A percentile compares a stretch with the other conserved stretches of the same genome.
Evolutionary conservation across 495 filamentous ascomycete species (phyloP).

Genomic region (Penicillium crystallinum): DNA sequence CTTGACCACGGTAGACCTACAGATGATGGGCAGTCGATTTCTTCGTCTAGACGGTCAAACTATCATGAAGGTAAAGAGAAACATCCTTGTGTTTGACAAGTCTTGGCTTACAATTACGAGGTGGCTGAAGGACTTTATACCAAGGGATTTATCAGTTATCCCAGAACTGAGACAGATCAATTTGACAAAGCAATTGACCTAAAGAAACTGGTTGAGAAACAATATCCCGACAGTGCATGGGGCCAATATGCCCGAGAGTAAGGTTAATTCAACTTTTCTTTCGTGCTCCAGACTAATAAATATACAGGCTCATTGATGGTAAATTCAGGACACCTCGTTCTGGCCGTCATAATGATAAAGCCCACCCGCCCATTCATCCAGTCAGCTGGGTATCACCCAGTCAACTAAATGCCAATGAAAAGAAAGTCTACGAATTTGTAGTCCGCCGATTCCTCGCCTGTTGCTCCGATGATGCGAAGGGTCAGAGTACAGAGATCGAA

Average conservation of each 20-base stretch:
- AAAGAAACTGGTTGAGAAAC: constrained; percentile 73
- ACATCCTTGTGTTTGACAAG: no score
- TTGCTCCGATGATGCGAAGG: constrained; percentile 90
- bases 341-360: constrained; percentile 88
- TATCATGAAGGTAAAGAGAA: constrained; percentile 65
- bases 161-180: constrained; percentile 93
- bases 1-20: constrained; percentile 95
- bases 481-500: constrained; percentile 76
- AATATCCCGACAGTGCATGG: constrained; percentile 70
- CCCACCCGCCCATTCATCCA: constrained; percentile 95
- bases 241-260: constrained; percentile 72
- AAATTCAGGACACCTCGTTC: constrained; percentile 75
- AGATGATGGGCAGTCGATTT: constrained; percentile 88
- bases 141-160: constrained; percentile 94
- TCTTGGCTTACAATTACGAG: constrained; percentile 21
- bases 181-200: constrained; percentile 91
- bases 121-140: constrained; percentile 86
- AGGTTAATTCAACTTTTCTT: not conserved
- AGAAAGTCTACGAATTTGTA: constrained; percentile 86
- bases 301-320: constrained; percentile 60
- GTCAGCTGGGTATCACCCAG: constrained; percentile 66
- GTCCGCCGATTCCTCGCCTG: constrained; percentile 92
- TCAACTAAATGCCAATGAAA: constrained; percentile 60
- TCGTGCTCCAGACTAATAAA: constrained; percentile 6
- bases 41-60: constrained; percentile 77